Conservation (phyloP, 1,284 basidiomycete species). For the Leccinum fallax region DNA sequence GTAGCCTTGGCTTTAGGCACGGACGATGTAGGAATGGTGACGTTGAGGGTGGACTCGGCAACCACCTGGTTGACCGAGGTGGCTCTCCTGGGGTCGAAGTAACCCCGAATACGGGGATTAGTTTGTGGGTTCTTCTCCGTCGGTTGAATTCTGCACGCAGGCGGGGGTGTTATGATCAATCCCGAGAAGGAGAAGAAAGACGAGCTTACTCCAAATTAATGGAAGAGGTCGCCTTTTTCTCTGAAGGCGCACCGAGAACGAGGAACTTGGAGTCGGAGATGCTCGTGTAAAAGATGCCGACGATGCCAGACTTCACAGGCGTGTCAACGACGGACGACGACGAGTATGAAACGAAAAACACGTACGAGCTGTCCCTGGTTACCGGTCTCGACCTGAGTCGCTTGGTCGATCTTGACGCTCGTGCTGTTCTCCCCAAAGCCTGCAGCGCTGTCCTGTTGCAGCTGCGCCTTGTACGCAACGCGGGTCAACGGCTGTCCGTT, state of each 20-base stretch:
- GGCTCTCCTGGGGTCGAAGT: conserved; percentile 35
- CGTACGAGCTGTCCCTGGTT: conserved; percentile 31
- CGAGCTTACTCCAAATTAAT: conserved; percentile 28
- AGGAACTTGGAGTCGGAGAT: conserved; percentile 34
- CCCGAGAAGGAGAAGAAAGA: neutral
- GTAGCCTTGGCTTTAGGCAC: conserved; percentile 14
- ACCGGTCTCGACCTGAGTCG: conserved; percentile 31
- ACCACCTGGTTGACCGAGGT: conserved; percentile 31
- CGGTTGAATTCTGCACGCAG: conserved; percentile 29
- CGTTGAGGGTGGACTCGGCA: conserved; percentile 26
- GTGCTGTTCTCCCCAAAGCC: conserved; percentile 16
- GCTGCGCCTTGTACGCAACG: conserved; percentile 27
- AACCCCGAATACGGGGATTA: conserved; percentile 21
- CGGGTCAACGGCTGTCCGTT: conserved; percentile 37
- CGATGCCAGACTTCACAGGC: conserved; percentile 26
- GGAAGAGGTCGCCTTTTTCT: conserved; percentile 26
- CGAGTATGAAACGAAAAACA: neutral
- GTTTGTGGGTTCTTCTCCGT: conserved; percentile 29
- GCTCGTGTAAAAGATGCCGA: conserved; percentile 34
- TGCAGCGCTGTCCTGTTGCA: conserved; percentile 33
- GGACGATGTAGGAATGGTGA: conserved; percentile 25
- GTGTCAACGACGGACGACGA: neutral
- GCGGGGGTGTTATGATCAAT: neutral
- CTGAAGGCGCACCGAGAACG: conserved; percentile 32
- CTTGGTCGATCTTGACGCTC: conserved; percentile 26